A percentile compares a stretch with the other conserved stretches of the same genome.
These are phyloP conservation scores for Bjerkandera adusta DNA, from an alignment of 1,284 basidiomycete species.

Conservation along the genomic window DNA sequence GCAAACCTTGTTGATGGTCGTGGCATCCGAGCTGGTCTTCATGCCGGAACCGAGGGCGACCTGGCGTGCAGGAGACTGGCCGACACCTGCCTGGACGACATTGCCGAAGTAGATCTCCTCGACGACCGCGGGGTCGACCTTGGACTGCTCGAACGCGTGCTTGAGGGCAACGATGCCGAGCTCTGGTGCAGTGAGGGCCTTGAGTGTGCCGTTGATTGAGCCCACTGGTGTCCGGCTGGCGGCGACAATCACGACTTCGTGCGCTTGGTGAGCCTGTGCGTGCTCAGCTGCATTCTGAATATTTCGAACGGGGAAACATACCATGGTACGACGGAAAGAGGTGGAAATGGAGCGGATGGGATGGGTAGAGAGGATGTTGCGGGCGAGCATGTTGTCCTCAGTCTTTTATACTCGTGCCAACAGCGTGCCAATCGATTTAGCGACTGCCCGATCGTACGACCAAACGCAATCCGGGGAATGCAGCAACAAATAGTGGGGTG, in stretches of 20 bases:
- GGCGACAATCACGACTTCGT: constrained; percentile 93
- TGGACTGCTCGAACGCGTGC: constrained; percentile 80
- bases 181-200: constrained; percentile 87
- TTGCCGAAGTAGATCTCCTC: constrained; percentile 99
- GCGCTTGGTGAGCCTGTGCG: constrained; percentile 28
- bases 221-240: constrained; percentile 95
- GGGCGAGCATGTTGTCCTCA: constrained; percentile 31
- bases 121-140: constrained; percentile 77
- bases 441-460: constrained; percentile 14
- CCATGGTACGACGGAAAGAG: constrained; percentile 36
- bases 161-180: constrained; percentile 90
- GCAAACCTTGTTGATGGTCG: constrained; percentile 99
- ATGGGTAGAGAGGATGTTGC: constrained; percentile 35
- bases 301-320: constrained; percentile 19
- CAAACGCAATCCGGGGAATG: neutral
- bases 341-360: constrained; percentile 33
- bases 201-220: constrained; percentile 88
- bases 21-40: constrained; percentile 86
- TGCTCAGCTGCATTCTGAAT: neutral
- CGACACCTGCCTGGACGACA: constrained; percentile 94
- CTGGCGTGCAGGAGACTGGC: constrained; percentile 94
- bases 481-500: constrained; percentile 7
- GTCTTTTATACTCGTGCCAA: constrained; percentile 26
- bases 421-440: constrained; percentile 22
- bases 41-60: constrained; percentile 89